These are phyloP conservation scores for Backusella australiensis DNA, from an alignment of 192 early-diverging fungal genomes.

Conservation along the genomic window DNA sequence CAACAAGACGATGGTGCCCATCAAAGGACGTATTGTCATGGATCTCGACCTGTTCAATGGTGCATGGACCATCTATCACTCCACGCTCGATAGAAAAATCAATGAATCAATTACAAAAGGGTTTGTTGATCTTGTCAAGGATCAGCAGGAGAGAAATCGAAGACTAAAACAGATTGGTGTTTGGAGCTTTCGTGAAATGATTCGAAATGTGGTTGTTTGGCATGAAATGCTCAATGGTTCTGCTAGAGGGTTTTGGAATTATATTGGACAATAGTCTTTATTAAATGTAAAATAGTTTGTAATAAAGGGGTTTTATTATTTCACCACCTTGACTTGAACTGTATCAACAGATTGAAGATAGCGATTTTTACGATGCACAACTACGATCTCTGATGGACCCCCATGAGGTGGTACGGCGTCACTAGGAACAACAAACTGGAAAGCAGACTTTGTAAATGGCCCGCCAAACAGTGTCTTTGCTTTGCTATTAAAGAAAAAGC, in stretches of 20 bases:
- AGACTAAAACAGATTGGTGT: conserved; percentile 85
- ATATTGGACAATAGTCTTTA: conserved; percentile 9
- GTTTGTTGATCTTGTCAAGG: conserved; percentile 70
- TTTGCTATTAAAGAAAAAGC: neutral
- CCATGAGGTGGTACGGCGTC: neutral
- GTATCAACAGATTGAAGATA: conserved; percentile 11
- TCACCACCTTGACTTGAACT: conserved; percentile 1
- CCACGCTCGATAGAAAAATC: conserved; percentile 68
- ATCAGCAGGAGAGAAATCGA: conserved; percentile 79
- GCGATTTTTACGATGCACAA: neutral
- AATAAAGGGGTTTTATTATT: neutral
- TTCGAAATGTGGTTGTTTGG: conserved; percentile 64
- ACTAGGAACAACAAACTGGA: conserved; percentile 4
- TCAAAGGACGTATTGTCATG: conserved; percentile 80
- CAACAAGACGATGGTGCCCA: conserved; percentile 77
- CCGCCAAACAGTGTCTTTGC: neutral
- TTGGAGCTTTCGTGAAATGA: conserved; percentile 82
- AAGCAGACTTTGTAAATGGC: neutral
- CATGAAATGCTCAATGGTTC: conserved; percentile 72
- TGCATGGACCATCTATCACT: conserved; percentile 90
- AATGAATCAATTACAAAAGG: conserved; percentile 81
- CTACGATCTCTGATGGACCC: neutral
- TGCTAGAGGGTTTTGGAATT: conserved; percentile 62
- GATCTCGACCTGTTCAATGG: conserved; percentile 84
- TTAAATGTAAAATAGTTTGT: neutral